These are phyloP conservation scores for Zymoseptoria brevis DNA, from an alignment of 2,329 filamentous ascomycete species.

Conservation along the genomic window DNA sequence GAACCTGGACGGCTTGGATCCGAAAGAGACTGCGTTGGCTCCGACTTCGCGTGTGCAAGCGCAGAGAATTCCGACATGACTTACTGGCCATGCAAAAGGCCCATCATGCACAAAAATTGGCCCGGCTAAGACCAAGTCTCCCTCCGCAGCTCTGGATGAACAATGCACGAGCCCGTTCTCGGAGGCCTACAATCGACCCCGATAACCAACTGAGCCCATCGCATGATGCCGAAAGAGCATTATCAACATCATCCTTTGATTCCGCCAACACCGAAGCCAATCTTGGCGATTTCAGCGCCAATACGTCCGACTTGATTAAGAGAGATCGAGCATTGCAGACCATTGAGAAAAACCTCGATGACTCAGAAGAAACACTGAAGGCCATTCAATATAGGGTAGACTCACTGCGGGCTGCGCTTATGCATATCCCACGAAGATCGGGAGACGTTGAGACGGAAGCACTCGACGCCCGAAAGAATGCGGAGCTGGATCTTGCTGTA, in stretches of 20 bases:
- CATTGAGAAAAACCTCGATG: too few relatives aligned
- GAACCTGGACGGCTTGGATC: background rate
- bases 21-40: background rate
- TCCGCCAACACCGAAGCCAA: too few relatives aligned
- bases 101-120: background rate
- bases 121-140: background rate
- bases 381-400: background rate
- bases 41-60: background rate
- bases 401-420: background rate
- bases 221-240: too few relatives aligned
- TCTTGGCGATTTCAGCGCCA: too few relatives aligned
- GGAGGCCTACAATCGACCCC: background rate
- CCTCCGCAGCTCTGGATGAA: background rate
- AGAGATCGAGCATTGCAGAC: too few relatives aligned
- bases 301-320: too few relatives aligned
- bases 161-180: background rate
- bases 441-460: background rate
- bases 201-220: too few relatives aligned
- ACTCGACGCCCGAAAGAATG: background rate
- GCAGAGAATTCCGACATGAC: background rate
- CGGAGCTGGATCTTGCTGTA: background rate
- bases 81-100: background rate
- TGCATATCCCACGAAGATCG: background rate
- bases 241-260: too few relatives aligned
- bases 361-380: background rate